A percentile compares a stretch with the other conserved stretches of the same genome.
phyloP scores from a whole-genome alignment of 805 yeast species.

The Candida tallmaniae region DNA sequence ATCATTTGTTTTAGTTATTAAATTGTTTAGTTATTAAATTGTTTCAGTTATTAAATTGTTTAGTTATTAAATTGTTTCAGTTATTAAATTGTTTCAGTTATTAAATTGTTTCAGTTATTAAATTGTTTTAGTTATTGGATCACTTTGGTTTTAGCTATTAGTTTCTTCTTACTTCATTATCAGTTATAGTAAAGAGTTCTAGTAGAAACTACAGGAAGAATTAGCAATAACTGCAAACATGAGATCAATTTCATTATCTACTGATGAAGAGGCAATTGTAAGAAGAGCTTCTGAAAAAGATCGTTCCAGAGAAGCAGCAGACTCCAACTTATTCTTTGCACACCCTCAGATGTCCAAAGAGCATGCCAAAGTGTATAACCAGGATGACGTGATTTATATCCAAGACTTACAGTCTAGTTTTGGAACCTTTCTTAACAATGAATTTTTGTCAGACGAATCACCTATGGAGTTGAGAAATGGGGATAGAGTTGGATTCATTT shows the following conservation, averaged over 20 bases:
- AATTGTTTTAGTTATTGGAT: no score
- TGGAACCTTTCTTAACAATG: slow-evolving; percentile 32
- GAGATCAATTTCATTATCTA: slow-evolving; percentile 1
- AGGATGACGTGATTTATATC: slow-evolving; percentile 17
- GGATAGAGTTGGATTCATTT: slow-evolving; percentile 32
- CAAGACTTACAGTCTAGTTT: slow-evolving; percentile 32
- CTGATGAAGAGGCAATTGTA: slow-evolving; percentile 6
- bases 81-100: no score
- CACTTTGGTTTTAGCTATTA: no score
- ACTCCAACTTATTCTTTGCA: slow-evolving; percentile 27
- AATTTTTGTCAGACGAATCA: slow-evolving; percentile 18
- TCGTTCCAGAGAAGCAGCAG: slow-evolving; percentile 17
- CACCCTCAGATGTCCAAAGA: slow-evolving; percentile 34
- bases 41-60: no score
- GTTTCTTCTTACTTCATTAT: no score
- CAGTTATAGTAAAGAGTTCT: no score
- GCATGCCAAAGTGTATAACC: slow-evolving; percentile 26
- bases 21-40: no score
- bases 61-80: no score
- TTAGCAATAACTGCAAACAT: no score
- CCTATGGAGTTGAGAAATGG: slow-evolving; percentile 16
- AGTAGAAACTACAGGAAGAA: no score
- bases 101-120: no score
- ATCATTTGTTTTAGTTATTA: no score
- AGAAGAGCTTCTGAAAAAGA: slow-evolving; percentile 31